phyloP scores from a whole-genome alignment of 495 filamentous ascomycete species.

The Penicillium soppii region DNA sequence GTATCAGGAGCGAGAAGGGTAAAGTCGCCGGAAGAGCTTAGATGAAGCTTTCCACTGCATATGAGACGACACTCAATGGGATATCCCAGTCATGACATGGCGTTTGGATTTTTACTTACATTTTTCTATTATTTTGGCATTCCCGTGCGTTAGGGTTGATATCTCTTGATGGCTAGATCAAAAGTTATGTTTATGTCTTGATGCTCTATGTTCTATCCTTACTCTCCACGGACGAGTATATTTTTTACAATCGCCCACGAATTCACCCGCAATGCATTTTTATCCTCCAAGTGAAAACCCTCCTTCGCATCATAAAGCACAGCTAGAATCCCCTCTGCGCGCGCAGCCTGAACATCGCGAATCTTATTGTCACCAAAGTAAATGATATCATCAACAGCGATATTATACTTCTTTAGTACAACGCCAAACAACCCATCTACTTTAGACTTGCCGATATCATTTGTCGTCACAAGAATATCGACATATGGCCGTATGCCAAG shows the following conservation, averaged over 20 bases:
- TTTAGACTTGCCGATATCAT: conserved; percentile 31
- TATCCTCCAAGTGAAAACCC: conserved; percentile 19
- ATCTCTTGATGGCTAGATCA: conserved; percentile 19
- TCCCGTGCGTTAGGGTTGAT: conserved; percentile 17
- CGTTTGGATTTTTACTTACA: conserved; percentile 20
- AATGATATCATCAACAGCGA: conserved; percentile 24
- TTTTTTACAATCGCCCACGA: conserved; percentile 16
- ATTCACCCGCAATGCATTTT: conserved; percentile 6
- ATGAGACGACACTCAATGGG: conserved; percentile 31
- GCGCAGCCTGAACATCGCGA: conserved; percentile 30
- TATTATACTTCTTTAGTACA: conserved; percentile 27
- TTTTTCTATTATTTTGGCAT: conserved; percentile 19
- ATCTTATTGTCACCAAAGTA: conserved; percentile 34
- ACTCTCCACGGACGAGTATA: conserved; percentile 12
- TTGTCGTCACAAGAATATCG: conserved; percentile 38
- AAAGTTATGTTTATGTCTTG: conserved; percentile 21
- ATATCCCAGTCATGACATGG: conserved; percentile 23
- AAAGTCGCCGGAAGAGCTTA: conserved; percentile 33
- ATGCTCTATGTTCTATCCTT: conserved; percentile 4
- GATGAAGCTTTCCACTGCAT: conserved; percentile 14
- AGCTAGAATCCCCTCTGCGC: conserved; percentile 25
- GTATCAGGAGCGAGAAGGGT: conserved; percentile 18
- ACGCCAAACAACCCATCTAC: conserved; percentile 33
- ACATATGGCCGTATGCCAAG: conserved; percentile 30
- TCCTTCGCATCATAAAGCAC: conserved; percentile 35